Evolutionary conservation across 768 basidiomycete species (phyloP).

Genomic region (Kwoniella europaea): DNA sequence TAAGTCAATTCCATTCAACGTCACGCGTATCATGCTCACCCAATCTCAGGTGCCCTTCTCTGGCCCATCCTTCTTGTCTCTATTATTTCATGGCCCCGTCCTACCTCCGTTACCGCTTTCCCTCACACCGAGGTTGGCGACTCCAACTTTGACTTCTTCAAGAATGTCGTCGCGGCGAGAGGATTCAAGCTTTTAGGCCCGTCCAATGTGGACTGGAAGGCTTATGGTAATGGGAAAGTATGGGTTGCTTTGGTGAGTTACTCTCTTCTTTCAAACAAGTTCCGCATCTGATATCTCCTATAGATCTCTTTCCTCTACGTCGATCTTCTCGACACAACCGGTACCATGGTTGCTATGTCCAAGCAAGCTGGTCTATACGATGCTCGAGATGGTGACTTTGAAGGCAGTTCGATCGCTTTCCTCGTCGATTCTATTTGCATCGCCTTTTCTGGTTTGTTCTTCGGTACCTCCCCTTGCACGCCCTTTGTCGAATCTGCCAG

Average conservation of each 20-base stretch:
- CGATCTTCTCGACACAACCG: constrained; percentile 69
- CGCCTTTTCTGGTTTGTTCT: constrained; percentile 46
- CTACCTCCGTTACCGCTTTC: constrained; percentile 78
- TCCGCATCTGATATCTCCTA: neutral
- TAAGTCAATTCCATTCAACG: too few relatives aligned
- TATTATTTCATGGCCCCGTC: constrained; percentile 85
- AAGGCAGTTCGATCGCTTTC: constrained; percentile 64
- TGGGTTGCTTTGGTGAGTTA: constrained; percentile 75
- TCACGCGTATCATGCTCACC: too few relatives aligned
- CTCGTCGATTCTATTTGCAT: constrained; percentile 52
- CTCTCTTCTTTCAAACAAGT: too few relatives aligned
- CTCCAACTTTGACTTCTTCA: constrained; percentile 79
- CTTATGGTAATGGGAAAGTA: constrained; percentile 69
- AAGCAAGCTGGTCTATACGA: constrained; percentile 88
- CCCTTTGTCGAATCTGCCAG: constrained; percentile 46
- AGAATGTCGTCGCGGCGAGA: constrained; percentile 69
- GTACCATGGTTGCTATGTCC: constrained; percentile 88
- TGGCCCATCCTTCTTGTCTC: constrained; percentile 77
- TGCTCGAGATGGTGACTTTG: constrained; percentile 82
- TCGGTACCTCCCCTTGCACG: constrained; percentile 48
- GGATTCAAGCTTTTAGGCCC: constrained; percentile 48
- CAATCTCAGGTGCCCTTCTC: constrained; percentile 66
- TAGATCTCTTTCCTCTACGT: constrained; percentile 84
- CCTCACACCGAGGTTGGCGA: constrained; percentile 73
- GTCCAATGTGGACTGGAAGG: constrained; percentile 46